These are phyloP conservation scores for Colletotrichum sp. DNA, from an alignment of 2,329 filamentous ascomycete species.

Conservation along the genomic window DNA sequence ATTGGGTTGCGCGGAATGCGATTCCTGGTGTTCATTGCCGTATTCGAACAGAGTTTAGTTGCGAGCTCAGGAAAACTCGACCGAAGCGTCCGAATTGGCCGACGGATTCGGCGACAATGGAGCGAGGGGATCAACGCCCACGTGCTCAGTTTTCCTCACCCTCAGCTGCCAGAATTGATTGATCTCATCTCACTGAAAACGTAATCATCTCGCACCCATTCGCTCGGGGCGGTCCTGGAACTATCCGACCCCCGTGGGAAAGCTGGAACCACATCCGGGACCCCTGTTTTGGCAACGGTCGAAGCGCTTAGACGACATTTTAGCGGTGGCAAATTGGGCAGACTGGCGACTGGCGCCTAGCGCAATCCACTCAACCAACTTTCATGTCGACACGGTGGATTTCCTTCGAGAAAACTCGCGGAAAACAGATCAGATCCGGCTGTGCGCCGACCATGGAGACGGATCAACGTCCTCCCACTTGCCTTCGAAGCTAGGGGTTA, in stretches of 20 bases:
- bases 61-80: neutral
- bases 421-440: neutral
- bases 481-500: neutral
- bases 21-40: neutral
- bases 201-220: neutral
- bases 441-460: neutral
- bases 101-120: neutral
- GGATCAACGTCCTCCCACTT: conserved; percentile 1
- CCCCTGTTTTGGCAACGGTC: neutral
- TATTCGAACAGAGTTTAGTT: neutral
- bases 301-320: neutral
- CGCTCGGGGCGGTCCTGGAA: neutral
- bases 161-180: neutral
- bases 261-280: neutral
- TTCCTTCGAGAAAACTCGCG: neutral
- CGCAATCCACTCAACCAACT: neutral
- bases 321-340: neutral
- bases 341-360: neutral
- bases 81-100: neutral
- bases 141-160: neutral
- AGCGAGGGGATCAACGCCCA: neutral
- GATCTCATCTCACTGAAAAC: neutral
- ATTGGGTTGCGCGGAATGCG: neutral
- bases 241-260: neutral
- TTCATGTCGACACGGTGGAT: neutral